Evolutionary conservation across 2,329 filamentous ascomycete genomes (phyloP), one percentile per base, ranked within the genome.

Genomic region (Fusarium proliferatum): DNA sequence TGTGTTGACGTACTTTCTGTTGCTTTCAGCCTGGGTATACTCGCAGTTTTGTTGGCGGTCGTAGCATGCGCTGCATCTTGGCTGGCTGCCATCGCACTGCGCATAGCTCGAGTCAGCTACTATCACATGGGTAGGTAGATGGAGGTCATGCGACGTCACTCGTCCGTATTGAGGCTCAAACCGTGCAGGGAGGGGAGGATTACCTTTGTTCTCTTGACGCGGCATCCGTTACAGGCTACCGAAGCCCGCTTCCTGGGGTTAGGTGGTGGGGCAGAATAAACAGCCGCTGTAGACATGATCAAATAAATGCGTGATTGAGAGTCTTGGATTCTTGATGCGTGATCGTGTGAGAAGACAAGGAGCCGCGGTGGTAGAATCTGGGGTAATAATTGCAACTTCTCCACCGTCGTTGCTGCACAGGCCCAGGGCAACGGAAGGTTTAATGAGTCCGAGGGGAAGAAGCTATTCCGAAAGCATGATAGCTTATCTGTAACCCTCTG

Each of bases 231-330:
- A 9, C 62, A 65, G 33, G 62, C 62, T 16, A 65, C n/a, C 2
- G 62, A 65, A n/a, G 62, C 62, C 46, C 62, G 51, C 41, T 65
- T 65, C 33, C 62, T 53, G 3, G 59, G 62, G 21, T 65, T 65
- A 43, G 49, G 28, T 55, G 36, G 58, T 55, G 36, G 58, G 23
- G 38, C 49, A 16, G 5, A 19, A 33, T 55, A 26, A 26, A 55
- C 26, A 56, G 58, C 15, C 8, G 48, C 17, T 8, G 30, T 21
- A 17, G 48, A 61, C 58, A 61, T 61, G n/a, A 43, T 41, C 5
- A 23, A 26, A 60, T 23, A 23, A 26, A 60, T 23, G 2, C 43
- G 21, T 26, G 34, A n/a, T 60, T 28, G 5, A 21, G 16, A 11
- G 15, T 8, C 16, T 36, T 36, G 8, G 11, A 9, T 17, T 13